phyloP scores from a whole-genome alignment of 768 basidiomycete genomes.

The Crucibulum laeve region DNA sequence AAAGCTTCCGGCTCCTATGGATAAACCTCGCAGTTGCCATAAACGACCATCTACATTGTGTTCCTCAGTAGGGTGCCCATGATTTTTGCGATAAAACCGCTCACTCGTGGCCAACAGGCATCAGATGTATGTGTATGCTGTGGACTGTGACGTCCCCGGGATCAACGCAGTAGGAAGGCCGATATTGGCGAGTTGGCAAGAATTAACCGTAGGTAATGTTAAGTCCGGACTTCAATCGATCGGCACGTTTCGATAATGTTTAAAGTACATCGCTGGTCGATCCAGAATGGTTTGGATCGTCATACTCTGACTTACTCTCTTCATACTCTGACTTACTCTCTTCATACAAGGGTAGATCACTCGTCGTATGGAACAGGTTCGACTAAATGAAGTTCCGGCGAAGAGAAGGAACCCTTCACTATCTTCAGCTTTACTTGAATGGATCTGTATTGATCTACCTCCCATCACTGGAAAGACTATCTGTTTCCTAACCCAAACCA shows the following conservation, averaged over 20 bases:
- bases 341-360: too few relatives aligned
- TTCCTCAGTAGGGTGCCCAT: background rate
- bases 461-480: background rate
- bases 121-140: background rate
- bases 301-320: too few relatives aligned
- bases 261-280: too few relatives aligned
- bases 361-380: too few relatives aligned
- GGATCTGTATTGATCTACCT: background rate
- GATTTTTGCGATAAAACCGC: background rate
- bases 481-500: background rate
- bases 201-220: background rate
- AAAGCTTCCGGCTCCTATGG: conserved; percentile 7
- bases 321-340: too few relatives aligned
- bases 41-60: background rate
- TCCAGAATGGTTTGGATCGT: too few relatives aligned
- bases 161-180: background rate
- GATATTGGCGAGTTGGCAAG: background rate
- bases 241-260: too few relatives aligned
- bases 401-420: background rate
- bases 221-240: background rate
- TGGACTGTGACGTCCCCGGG: background rate
- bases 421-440: too few relatives aligned
- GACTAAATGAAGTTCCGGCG: too few relatives aligned
- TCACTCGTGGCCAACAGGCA: background rate
- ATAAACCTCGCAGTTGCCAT: conserved; percentile 11